Percentiles rank a stretch among this genome's conserved stretches.
phyloP scores from a whole-genome alignment of 495 filamentous ascomycete genomes.

The Lophiotrema nucula region DNA sequence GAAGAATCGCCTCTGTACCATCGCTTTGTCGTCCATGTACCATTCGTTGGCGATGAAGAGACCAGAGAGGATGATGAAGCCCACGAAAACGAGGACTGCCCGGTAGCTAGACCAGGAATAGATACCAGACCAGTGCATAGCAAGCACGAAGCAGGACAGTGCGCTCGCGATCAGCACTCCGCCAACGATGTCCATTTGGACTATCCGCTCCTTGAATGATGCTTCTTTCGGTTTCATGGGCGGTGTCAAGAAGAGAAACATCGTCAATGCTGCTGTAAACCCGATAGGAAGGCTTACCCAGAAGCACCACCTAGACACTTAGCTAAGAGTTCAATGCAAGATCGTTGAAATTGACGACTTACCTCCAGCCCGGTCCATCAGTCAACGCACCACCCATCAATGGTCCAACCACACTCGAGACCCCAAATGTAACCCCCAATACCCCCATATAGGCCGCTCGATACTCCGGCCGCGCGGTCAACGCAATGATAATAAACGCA shows the following conservation, averaged over 20 bases:
- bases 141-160: slow-evolving; percentile 34
- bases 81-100: slow-evolving; percentile 49
- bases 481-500: slow-evolving; percentile 73
- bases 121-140: slow-evolving; percentile 36
- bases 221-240: slow-evolving; percentile 39
- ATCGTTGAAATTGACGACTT: slow-evolving; percentile 82
- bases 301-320: neutral
- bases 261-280: slow-evolving; percentile 39
- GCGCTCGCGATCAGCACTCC: slow-evolving; percentile 23
- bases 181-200: slow-evolving; percentile 35
- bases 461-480: slow-evolving; percentile 67
- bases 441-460: slow-evolving; percentile 72
- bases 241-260: slow-evolving; percentile 46
- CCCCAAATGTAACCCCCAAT: slow-evolving; percentile 74
- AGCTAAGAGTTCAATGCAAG: neutral
- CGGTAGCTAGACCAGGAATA: slow-evolving; percentile 35
- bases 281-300: slow-evolving; percentile 53
- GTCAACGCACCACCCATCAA: slow-evolving; percentile 43
- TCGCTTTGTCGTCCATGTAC: slow-evolving; percentile 21
- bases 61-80: slow-evolving; percentile 29
- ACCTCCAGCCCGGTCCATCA: slow-evolving; percentile 64
- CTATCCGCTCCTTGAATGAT: slow-evolving; percentile 32
- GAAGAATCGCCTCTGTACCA: slow-evolving; percentile 30
- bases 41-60: slow-evolving; percentile 28
- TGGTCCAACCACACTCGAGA: slow-evolving; percentile 55